Conservation (phyloP, 2,329 filamentous ascomycete genomes). For the Mariannaea sp. region DNA sequence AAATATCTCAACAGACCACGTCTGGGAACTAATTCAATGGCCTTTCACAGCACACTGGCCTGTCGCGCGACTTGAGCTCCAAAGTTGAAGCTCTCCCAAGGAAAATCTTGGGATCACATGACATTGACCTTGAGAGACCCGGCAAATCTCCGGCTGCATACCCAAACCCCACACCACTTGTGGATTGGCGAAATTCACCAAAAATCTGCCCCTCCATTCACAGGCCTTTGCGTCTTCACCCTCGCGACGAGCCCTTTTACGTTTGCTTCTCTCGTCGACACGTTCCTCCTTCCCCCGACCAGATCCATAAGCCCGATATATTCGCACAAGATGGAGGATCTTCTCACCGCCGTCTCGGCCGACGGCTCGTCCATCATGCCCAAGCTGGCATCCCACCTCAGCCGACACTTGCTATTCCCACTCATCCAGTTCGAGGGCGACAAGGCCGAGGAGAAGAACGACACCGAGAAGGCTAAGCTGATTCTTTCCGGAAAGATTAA, state of each 20-base stretch:
- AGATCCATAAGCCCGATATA: conserved; percentile 15
- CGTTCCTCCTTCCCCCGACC: not conserved
- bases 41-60: conserved; percentile 19
- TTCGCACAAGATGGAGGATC: conserved; percentile 46
- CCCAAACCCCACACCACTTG: conserved; percentile 44
- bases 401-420: conserved; percentile 95
- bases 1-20: too few species aligned
- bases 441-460: conserved; percentile 76
- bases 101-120: conserved; percentile 48
- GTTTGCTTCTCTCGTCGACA: conserved; percentile 21
- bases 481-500: conserved; percentile 88
- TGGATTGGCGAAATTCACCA: conserved; percentile 48
- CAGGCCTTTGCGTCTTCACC: conserved; percentile 32
- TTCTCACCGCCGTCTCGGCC: conserved; percentile 59
- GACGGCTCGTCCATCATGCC: conserved; percentile 81
- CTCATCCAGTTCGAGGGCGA: conserved; percentile 89
- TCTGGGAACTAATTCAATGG: too few species aligned
- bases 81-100: conserved; percentile 30
- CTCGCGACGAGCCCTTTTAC: conserved; percentile 38
- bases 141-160: conserved; percentile 43
- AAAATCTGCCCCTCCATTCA: conserved; percentile 49
- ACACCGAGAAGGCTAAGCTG: conserved; percentile 63
- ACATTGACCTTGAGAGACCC: conserved; percentile 33
- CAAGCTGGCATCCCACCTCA: conserved; percentile 88
- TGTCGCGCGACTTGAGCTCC: conserved; percentile 22